phyloP scores from a whole-genome alignment of 176 grass and related monocot genomes.

The Oryza officinalis region DNA sequence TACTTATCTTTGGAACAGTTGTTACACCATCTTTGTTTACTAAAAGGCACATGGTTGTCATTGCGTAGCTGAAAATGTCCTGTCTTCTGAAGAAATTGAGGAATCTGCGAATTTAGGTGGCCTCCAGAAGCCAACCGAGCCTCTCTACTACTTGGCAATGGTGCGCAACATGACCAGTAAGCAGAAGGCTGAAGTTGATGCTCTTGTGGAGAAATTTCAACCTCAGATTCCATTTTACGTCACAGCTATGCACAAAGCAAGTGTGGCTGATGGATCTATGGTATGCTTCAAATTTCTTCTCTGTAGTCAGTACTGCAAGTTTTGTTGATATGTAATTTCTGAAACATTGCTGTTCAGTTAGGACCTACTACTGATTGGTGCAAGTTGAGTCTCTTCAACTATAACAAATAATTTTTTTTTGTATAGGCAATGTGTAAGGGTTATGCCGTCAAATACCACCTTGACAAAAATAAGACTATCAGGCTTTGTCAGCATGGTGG shows the following conservation, averaged over 20 bases:
- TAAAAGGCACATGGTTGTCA: background rate
- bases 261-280: background rate
- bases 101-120: background rate
- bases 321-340: too few species aligned
- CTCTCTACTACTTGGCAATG: background rate
- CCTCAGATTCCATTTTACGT: background rate
- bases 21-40: too few species aligned
- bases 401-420: background rate
- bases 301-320: too few species aligned
- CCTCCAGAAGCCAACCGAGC: background rate
- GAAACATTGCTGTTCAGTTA: too few species aligned
- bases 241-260: background rate
- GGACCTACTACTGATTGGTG: too few species aligned
- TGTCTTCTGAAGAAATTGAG: background rate
- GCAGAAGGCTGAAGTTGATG: background rate
- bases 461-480: background rate
- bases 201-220: background rate
- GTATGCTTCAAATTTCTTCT: background rate
- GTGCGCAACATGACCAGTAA: background rate
- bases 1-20: background rate
- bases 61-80: background rate
- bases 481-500: background rate
- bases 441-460: conserved; percentile 33
- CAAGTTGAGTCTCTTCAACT: too few species aligned
- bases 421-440: conserved; percentile 19